Evolutionary conservation across 1,139 yeast species (phyloP).

Genomic region (Saccharomycopsis crataegensis): DNA sequence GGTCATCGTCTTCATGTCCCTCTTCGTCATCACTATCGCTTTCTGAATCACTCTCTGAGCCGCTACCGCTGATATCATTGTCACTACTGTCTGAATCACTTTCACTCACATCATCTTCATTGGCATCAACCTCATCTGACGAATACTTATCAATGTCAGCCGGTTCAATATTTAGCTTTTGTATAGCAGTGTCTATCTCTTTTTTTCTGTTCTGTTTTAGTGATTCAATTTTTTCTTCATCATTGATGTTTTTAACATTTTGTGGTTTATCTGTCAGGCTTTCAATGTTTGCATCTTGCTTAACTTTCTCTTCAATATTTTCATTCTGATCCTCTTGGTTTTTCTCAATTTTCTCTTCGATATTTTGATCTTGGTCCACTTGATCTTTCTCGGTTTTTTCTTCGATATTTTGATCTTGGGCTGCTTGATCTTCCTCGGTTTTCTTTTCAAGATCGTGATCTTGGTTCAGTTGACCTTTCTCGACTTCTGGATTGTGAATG

Average conservation of each 20-base stretch:
- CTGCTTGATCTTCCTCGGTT: neutral
- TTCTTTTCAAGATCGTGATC: neutral
- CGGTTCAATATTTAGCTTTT: neutral
- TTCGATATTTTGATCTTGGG: neutral
- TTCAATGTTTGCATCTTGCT: too few species aligned
- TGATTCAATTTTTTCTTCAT: neutral
- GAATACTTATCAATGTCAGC: neutral
- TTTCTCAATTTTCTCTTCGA: neutral
- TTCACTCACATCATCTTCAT: constrained; percentile 1
- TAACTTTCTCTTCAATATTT: neutral
- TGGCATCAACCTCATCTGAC: neutral
- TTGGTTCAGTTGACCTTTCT: neutral
- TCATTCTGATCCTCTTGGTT: neutral
- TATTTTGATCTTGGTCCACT: neutral
- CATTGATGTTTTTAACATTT: neutral
- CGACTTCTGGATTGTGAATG: too few species aligned
- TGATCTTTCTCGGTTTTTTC: neutral
- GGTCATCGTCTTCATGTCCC: constrained; percentile 7
- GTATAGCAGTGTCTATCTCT: constrained; percentile 2
- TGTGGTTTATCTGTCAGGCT: neutral
- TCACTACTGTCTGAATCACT: constrained; percentile 4
- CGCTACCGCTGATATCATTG: neutral
- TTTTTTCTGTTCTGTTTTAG: constrained; percentile 5
- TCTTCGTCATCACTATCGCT: neutral
- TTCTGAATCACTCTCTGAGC: constrained; percentile 3